Evolutionary conservation across 345 rosid species (phyloP).

Genomic region (Arabis hirsuta): DNA sequence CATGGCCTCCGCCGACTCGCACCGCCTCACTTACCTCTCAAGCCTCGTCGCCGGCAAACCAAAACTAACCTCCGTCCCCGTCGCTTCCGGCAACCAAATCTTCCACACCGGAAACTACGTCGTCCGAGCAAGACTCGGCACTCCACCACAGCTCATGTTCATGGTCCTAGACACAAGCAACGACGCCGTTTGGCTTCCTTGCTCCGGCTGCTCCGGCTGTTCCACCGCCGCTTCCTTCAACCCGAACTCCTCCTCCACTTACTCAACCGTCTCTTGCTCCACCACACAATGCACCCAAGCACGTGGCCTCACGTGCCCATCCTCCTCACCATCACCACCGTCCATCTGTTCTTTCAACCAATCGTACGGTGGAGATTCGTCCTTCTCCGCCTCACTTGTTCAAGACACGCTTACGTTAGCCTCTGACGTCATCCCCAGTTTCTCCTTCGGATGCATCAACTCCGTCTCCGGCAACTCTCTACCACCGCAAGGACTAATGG

Average conservation of each 20-base stretch:
- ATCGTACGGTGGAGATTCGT: slow-evolving; percentile 84
- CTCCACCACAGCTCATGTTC: slow-evolving; percentile 75
- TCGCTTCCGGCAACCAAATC: slow-evolving; percentile 63
- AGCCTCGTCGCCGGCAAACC: slow-evolving; percentile 56
- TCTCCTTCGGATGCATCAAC: slow-evolving; percentile 69
- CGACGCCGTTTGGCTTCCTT: slow-evolving; percentile 79
- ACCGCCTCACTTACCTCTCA: slow-evolving; percentile 63
- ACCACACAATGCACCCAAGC: slow-evolving; percentile 66
- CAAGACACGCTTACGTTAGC: slow-evolving; percentile 62
- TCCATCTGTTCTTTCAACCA: slow-evolving; percentile 70
- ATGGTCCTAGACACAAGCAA: slow-evolving; percentile 88
- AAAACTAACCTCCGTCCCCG: slow-evolving; percentile 51
- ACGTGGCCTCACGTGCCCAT: slow-evolving; percentile 72
- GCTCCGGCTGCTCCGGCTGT: slow-evolving; percentile 74
- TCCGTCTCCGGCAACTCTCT: slow-evolving; percentile 61
- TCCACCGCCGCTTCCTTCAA: slow-evolving; percentile 51
- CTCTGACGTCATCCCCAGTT: slow-evolving; percentile 54
- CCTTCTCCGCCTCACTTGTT: slow-evolving; percentile 65
- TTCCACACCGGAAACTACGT: slow-evolving; percentile 59
- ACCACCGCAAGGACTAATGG: slow-evolving; percentile 85
- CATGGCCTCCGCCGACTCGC: slow-evolving; percentile 74
- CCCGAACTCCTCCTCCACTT: slow-evolving; percentile 61
- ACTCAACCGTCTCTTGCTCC: slow-evolving; percentile 65
- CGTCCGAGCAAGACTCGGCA: slow-evolving; percentile 72
- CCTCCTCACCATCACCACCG: slow-evolving; percentile 40